Percentiles rank a stretch among this genome's conserved stretches.
phyloP scores from a whole-genome alignment of 352 stramenopile genomes.

The Phytophthora hibernalis region DNA sequence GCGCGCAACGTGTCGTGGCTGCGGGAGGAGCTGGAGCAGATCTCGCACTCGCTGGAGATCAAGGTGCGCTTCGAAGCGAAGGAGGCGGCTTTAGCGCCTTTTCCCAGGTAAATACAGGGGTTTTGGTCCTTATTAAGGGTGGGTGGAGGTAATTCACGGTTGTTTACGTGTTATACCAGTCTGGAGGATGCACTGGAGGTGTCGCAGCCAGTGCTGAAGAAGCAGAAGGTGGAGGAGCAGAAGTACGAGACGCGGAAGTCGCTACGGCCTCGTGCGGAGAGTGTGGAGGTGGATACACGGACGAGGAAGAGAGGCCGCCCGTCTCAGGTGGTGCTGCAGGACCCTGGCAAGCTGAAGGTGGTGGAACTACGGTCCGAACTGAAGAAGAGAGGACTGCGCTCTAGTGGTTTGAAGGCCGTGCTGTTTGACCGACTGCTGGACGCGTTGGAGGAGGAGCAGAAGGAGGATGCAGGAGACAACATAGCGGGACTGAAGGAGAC shows the following conservation, averaged over 20 bases:
- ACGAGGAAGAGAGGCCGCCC: constrained; percentile 55
- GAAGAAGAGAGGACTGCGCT: constrained; percentile 62
- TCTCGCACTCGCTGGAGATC: constrained; percentile 61
- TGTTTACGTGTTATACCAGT: constrained; percentile 10
- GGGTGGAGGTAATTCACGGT: not conserved
- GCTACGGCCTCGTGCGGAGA: no score
- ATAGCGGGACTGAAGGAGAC: no score
- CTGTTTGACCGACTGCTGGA: constrained; percentile 59
- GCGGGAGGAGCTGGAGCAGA: constrained; percentile 53
- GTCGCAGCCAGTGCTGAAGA: constrained; percentile 20
- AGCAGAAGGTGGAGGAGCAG: constrained; percentile 29
- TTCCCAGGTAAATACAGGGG: constrained; percentile 24
- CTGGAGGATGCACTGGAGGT: constrained; percentile 15
- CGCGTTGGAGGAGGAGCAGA: constrained; percentile 49
- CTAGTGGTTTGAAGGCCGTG: constrained; percentile 60
- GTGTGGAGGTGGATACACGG: constrained; percentile 6
- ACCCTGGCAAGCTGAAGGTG: constrained; percentile 48
- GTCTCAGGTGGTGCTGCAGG: constrained; percentile 9
- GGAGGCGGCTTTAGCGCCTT: constrained; percentile 16
- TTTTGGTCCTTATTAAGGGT: not conserved
- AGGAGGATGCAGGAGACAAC: constrained; percentile 8
- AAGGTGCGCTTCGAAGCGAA: constrained; percentile 51
- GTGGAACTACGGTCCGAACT: constrained; percentile 65
- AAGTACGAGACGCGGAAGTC: not conserved
- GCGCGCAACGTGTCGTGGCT: constrained; percentile 56